Percentiles rank a stretch among this genome's conserved stretches.
phyloP scores from a whole-genome alignment of 2,329 filamentous ascomycete genomes.

The Cercospora zeae-maydis region DNA sequence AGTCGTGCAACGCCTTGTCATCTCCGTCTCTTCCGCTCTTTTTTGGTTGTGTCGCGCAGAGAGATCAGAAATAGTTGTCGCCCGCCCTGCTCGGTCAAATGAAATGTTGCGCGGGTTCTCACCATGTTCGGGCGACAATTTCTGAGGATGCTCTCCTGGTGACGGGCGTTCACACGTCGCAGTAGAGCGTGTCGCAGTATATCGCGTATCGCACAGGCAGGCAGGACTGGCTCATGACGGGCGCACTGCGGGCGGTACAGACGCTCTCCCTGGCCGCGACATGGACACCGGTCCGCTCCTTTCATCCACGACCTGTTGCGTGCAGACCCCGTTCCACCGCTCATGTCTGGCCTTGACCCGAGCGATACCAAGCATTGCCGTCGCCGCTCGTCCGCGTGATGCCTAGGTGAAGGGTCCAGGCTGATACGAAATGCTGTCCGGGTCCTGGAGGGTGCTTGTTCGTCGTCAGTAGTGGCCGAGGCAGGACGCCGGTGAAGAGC shows the following conservation, averaged over 20 bases:
- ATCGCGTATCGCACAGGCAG: not conserved
- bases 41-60: not conserved
- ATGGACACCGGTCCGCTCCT: not conserved
- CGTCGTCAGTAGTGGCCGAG: not conserved
- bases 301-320: not conserved
- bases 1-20: not conserved
- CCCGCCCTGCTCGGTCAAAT: not conserved
- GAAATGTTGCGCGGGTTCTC: not conserved
- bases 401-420: constrained; percentile 12
- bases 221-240: not conserved
- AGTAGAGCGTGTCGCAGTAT: not conserved
- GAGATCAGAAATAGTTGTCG: not conserved
- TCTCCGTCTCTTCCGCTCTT: not conserved
- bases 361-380: constrained; percentile 21
- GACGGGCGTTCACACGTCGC: not conserved
- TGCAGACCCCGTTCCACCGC: not conserved
- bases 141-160: not conserved
- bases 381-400: constrained; percentile 18
- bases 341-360: constrained; percentile 22
- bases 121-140: not conserved
- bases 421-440: constrained; percentile 14
- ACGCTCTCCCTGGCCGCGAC: not conserved
- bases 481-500: not conserved
- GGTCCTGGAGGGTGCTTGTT: constrained; percentile 17
- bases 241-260: not conserved